Evolutionary conservation across 2,329 filamentous ascomycete genomes (phyloP).

Genomic region (Pseudopyricularia javanii): DNA sequence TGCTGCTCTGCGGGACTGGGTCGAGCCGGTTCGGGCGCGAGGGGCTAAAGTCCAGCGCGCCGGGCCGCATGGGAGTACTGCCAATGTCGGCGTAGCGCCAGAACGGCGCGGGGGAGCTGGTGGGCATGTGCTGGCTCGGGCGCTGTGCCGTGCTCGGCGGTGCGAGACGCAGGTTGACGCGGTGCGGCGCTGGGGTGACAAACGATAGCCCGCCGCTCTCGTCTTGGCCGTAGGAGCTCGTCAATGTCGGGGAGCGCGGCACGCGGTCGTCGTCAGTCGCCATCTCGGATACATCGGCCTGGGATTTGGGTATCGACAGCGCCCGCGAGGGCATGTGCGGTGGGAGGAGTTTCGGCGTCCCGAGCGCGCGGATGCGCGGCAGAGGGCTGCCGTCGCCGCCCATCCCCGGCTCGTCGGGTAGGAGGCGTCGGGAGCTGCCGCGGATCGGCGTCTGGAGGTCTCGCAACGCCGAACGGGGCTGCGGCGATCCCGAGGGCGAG

Average conservation of each 20-base stretch:
- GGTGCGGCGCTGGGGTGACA: slow-evolving; percentile 61
- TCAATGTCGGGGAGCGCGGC: slow-evolving; percentile 47
- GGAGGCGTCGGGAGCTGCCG: slow-evolving; percentile 29
- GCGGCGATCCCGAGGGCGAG: slow-evolving; percentile 42
- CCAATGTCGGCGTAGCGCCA: slow-evolving; percentile 76
- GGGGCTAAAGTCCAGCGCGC: slow-evolving; percentile 45
- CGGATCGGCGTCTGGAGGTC: slow-evolving; percentile 47
- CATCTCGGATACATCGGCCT: not conserved
- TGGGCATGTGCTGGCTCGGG: slow-evolving; percentile 76
- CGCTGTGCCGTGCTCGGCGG: slow-evolving; percentile 72
- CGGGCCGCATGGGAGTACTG: slow-evolving; percentile 52
- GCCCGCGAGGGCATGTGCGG: not conserved
- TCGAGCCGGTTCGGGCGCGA: slow-evolving; percentile 28
- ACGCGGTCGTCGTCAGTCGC: slow-evolving; percentile 4
- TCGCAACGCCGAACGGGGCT: slow-evolving; percentile 34
- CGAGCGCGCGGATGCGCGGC: slow-evolving; percentile 41
- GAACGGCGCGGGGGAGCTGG: slow-evolving; percentile 74
- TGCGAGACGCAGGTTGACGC: slow-evolving; percentile 61
- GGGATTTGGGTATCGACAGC: not conserved
- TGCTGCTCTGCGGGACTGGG: slow-evolving; percentile 40
- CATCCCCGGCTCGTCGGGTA: slow-evolving; percentile 19
- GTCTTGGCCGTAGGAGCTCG: slow-evolving; percentile 50
- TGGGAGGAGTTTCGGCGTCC: slow-evolving; percentile 10
- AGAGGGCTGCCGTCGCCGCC: slow-evolving; percentile 46
- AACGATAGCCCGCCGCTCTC: slow-evolving; percentile 43